Conservation (phyloP, 2,329 filamentous ascomycete species). For the Calonectria pseudoturangicola region DNA sequence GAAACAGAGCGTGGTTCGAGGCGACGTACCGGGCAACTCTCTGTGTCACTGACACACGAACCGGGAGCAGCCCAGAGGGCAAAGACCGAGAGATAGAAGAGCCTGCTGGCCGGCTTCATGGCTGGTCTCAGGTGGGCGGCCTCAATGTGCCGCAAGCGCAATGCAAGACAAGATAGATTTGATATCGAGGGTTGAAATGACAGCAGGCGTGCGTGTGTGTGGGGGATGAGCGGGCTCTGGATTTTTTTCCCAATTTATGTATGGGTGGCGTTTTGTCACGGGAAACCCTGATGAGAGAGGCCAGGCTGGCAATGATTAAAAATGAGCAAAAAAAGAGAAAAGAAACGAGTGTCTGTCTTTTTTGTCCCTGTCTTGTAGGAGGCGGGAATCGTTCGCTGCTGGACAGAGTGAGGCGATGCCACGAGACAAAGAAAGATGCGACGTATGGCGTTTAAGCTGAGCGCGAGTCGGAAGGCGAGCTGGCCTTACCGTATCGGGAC, state of each 20-base stretch:
- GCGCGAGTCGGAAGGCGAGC: constrained; percentile 28
- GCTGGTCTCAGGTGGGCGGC: constrained; percentile 42
- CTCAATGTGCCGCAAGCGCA: constrained; percentile 29
- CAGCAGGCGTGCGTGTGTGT: neutral
- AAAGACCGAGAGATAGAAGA: constrained; percentile 75
- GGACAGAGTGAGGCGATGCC: constrained; percentile 31
- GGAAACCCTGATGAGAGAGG: neutral
- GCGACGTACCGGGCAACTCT: constrained; percentile 73
- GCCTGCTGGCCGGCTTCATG: constrained; percentile 73
- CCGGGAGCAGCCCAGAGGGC: constrained; percentile 71
- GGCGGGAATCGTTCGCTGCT: neutral
- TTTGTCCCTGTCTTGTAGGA: neutral
- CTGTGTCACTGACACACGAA: constrained; percentile 66
- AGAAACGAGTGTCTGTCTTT: constrained; percentile 8
- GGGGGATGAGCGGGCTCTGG: neutral
- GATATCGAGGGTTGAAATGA: constrained; percentile 5
- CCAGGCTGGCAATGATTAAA: constrained; percentile 4
- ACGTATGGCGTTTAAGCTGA: constrained; percentile 35
- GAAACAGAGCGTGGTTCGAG: constrained; percentile 35
- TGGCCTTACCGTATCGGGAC: constrained; percentile 38
- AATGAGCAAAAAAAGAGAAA: neutral
- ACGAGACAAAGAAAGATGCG: constrained; percentile 35
- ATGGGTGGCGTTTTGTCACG: neutral
- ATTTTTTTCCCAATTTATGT: neutral
- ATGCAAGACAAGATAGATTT: constrained; percentile 23